These are phyloP conservation scores for Penicillium longicatenatum DNA, from an alignment of 495 filamentous ascomycete genomes.

Conservation along the genomic window DNA sequence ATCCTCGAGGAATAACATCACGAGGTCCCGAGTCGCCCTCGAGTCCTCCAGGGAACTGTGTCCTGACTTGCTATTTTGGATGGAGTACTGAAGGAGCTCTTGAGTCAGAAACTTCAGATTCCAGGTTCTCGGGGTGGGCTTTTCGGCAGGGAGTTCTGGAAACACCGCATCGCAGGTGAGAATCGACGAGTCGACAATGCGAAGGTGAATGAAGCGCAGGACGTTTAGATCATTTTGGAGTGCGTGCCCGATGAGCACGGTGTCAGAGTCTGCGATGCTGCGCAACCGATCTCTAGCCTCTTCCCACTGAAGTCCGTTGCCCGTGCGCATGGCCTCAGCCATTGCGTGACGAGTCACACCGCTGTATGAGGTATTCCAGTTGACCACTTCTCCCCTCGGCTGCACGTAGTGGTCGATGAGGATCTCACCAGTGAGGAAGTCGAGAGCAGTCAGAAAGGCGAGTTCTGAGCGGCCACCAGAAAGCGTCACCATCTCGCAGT, in stretches of 20 bases:
- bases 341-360: slow-evolving; percentile 36
- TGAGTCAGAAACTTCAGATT: slow-evolving; percentile 35
- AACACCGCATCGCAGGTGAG: slow-evolving; percentile 30
- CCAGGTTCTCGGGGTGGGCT: slow-evolving; percentile 13
- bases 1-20: slow-evolving; percentile 39
- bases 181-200: slow-evolving; percentile 42
- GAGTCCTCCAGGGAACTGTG: slow-evolving; percentile 47
- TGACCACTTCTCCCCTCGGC: slow-evolving; percentile 29
- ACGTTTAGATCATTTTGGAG: slow-evolving; percentile 46
- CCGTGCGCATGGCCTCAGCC: slow-evolving; percentile 27
- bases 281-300: slow-evolving; percentile 42
- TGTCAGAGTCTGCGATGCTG: slow-evolving; percentile 39
- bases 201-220: slow-evolving; percentile 43
- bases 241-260: slow-evolving; percentile 49
- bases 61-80: slow-evolving; percentile 34
- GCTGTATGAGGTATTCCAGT: slow-evolving; percentile 41
- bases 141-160: background rate
- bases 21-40: slow-evolving; percentile 39
- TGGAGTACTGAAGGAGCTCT: slow-evolving; percentile 30
- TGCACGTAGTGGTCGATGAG: slow-evolving; percentile 46
- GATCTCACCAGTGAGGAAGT: slow-evolving; percentile 50
- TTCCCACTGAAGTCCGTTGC: slow-evolving; percentile 40
- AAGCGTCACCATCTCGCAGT: slow-evolving; percentile 38
- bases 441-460: slow-evolving; percentile 39
- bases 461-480: slow-evolving; percentile 13